Base-by-base conservation (phyloP, 2,329 filamentous ascomycete genomes). In the Colletotrichum cordylinicola region DNA sequence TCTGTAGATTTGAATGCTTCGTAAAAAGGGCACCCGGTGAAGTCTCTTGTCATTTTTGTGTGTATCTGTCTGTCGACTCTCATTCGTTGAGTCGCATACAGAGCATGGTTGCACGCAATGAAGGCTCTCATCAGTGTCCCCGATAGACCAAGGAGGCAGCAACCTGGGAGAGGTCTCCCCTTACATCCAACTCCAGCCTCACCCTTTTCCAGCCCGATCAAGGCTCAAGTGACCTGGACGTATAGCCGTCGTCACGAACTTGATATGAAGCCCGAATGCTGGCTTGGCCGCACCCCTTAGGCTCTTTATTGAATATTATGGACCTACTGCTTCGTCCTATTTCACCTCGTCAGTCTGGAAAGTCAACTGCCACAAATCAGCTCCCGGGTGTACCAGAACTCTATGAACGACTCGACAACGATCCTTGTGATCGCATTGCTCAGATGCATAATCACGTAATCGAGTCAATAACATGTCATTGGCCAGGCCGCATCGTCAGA, bases 401-500 rank as follows among this genome's bases (percentile, higher is more conserved):
- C n/a, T 21, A 52, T 21, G 43, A 52, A 52, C 43, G 21, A 52
- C 43, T 4, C n/a, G 2, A 13, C 43, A 52, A 7, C 43, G 43
- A 48, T 10, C 43, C 43, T 21, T 52, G 43, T 12, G n/a, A 52
- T 7, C 8, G 43, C 43, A 52, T 6, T 21, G 10, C n/a, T 21
- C 24, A n/a, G 9, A 31, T 24, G 65, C 18, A 18, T 8, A 37
- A 61, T 48, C 39, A 65, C 70, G 48, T 68, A 72, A 68, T 67
- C 39, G 35, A 18, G 37, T 66, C 70, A 64, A 58, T 75, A 73
- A 73, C 58, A 75, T 65, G 70, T 27, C 62, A 73, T 75, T 75
- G 74, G 74, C 60, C 65, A 58, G 55, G 16, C 29, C 37, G 35
- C 52, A 39, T 70, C 43, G 58, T 52, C 43, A 52, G 43, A 21